Percentiles rank a stretch among this genome's conserved stretches.
Conservation (phyloP, 2,329 filamentous ascomycete genomes). For the Catunica adiposa region DNA sequence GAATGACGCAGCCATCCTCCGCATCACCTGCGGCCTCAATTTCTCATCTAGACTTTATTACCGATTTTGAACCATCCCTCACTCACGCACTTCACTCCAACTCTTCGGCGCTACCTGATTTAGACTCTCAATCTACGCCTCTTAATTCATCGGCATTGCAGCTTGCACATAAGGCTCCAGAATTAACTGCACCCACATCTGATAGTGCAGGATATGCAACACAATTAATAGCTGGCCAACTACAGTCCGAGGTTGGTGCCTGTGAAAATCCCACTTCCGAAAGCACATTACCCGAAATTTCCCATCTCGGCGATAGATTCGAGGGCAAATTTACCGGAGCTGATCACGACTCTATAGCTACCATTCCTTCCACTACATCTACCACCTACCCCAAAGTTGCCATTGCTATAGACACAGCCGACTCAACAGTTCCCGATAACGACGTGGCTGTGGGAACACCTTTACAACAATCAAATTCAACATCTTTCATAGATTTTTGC, state of each 20-base stretch:
- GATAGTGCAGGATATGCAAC: neutral
- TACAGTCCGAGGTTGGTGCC: neutral
- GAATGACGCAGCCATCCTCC: neutral
- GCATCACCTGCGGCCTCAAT: too few species aligned
- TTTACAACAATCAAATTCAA: neutral
- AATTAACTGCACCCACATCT: neutral
- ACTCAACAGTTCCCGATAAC: neutral
- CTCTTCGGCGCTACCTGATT: too few species aligned
- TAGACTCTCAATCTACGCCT: too few species aligned
- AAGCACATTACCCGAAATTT: conserved; percentile 4
- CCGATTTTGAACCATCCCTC: too few species aligned
- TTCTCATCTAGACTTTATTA: too few species aligned
- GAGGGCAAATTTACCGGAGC: neutral
- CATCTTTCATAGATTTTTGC: neutral
- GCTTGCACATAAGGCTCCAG: neutral
- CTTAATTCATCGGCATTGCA: neutral
- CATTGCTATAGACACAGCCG: neutral
- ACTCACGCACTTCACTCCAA: too few species aligned
- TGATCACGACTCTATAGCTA: neutral
- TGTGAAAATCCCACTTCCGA: neutral
- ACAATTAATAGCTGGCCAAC: neutral
- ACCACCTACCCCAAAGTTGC: neutral
- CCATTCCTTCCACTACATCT: neutral
- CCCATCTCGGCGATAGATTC: neutral
- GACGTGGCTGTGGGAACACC: neutral